Evolutionary conservation across 2,329 filamentous ascomycete species (phyloP), one percentile per base, ranked within the genome.

Genomic region (Ophiostoma montium): DNA sequence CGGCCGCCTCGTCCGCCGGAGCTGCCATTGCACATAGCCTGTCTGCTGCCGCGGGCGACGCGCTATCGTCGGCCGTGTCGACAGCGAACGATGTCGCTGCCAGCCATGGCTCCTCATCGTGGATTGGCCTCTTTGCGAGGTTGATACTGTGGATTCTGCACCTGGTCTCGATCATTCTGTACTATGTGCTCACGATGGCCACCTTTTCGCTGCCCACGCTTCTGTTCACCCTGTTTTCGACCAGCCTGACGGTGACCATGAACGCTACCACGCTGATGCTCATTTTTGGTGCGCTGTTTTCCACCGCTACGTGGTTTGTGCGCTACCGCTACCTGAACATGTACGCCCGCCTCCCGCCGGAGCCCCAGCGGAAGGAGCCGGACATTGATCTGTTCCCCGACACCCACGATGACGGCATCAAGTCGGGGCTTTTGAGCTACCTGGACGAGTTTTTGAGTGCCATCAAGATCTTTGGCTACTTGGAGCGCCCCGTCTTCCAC

Each of bases 381-480:
- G 86, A 95, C 57, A 78, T 98, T 61, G 94, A 96, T 59, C 72
- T 98, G 12, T 96, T 96, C 61, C 89, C 92, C 4, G 90, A 96
- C 59, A 82, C 84, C 3, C 86, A 94, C 59, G 90, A 95, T 57
- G 84, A 84, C 46, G 88, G 89, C 54, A 81, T 80, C 30, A 98
- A 98, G 64, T 82, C 88, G 1, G 92, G 90, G 0, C 71, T 98
- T 41, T 81, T 87, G n/a, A 98, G 89, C 62, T 98, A 98, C 58
- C 73, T 98, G 23, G 92, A 98, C 65, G 94, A 98, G 63, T 98
- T 98, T 58, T 70, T 98, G 19, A 96, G 89, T 62, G 92, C 94
- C 30, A 98, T 98, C 69, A 98, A 96, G 65, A 92, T 98, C 51
- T 98, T 98, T 66, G 92, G 92, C 9, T 98, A 96, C 61, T 71